These are phyloP conservation scores for Calonectria fujianensis DNA, from an alignment of 2,329 filamentous ascomycete genomes.

Conservation along the genomic window DNA sequence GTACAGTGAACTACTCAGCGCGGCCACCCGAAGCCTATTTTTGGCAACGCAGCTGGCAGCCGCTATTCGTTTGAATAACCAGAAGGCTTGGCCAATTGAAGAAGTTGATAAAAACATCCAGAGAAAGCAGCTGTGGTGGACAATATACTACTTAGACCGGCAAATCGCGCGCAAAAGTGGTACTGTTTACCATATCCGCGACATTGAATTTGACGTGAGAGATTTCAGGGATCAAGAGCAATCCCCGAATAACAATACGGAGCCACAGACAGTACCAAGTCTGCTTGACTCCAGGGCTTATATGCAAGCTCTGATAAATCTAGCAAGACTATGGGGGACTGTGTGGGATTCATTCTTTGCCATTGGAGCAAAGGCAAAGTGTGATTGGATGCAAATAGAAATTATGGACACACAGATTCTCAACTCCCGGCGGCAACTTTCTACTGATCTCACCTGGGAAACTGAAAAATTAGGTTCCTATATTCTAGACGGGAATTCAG, in stretches of 20 bases:
- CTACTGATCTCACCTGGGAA: background rate
- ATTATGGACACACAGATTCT: slow-evolving; percentile 8
- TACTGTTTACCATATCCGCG: slow-evolving; percentile 1
- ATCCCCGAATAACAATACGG: background rate
- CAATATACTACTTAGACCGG: background rate
- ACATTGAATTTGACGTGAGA: slow-evolving; percentile 2
- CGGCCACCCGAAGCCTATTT: background rate
- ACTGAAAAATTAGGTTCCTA: background rate
- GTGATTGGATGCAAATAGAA: slow-evolving; percentile 6
- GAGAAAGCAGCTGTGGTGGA: slow-evolving; percentile 2
- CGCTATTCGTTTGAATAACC: background rate
- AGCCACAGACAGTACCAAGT: background rate
- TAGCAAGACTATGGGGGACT: background rate
- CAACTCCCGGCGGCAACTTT: background rate
- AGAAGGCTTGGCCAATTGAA: background rate
- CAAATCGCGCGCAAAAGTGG: background rate
- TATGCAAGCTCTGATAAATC: background rate
- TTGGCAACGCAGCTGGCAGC: background rate
- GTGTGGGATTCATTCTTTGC: slow-evolving; percentile 5
- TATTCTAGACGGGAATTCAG: background rate
- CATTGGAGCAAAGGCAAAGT: background rate
- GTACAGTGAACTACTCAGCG: background rate
- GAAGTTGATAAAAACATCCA: background rate
- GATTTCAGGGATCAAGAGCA: background rate
- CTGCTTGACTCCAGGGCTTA: background rate